phyloP scores from a whole-genome alignment of 345 rosid genomes.

The Rhizophora apiculata region DNA sequence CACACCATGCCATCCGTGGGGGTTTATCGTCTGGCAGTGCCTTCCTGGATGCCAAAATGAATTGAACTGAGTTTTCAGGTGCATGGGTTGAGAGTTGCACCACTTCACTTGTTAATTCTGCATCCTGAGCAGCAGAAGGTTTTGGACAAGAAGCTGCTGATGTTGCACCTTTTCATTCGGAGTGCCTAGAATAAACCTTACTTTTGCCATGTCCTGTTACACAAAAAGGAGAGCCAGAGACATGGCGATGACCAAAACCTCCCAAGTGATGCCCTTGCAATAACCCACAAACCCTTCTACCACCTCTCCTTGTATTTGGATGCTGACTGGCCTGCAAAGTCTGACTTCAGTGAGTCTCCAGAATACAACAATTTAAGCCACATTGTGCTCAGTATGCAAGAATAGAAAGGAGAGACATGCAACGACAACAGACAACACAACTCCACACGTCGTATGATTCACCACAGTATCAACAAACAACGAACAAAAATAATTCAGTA shows the following conservation, averaged over 20 bases:
- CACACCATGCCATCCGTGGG: slow-evolving; percentile 28
- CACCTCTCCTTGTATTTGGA: slow-evolving; percentile 6
- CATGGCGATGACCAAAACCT: slow-evolving; percentile 2
- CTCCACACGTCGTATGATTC: too few species aligned
- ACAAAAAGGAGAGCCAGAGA: slow-evolving; percentile 5
- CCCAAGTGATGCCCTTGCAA: slow-evolving; percentile 13
- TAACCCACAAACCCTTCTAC: slow-evolving; percentile 14
- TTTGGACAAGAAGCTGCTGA: slow-evolving; percentile 17
- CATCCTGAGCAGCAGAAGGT: slow-evolving; percentile 12
- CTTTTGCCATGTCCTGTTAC: slow-evolving; percentile 20
- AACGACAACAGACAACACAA: background rate
- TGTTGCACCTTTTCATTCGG: background rate
- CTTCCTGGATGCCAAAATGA: slow-evolving; percentile 14
- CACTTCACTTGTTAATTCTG: too few species aligned
- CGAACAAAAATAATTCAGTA: too few species aligned
- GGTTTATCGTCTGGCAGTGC: slow-evolving; percentile 7
- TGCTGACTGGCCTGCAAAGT: slow-evolving; percentile 30
- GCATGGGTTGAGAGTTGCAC: slow-evolving; percentile 6
- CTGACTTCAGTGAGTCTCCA: slow-evolving; percentile 12
- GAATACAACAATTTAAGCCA: slow-evolving; percentile 12
- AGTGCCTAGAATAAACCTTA: slow-evolving; percentile 8
- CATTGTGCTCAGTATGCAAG: background rate
- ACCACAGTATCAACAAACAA: too few species aligned
- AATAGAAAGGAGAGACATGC: background rate
- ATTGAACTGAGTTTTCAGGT: slow-evolving; percentile 16